Percentiles rank a stretch among this genome's conserved stretches.
Evolutionary conservation across 163 green algal genomes (phyloP).

Genomic region (Botryococcus braunii): DNA sequence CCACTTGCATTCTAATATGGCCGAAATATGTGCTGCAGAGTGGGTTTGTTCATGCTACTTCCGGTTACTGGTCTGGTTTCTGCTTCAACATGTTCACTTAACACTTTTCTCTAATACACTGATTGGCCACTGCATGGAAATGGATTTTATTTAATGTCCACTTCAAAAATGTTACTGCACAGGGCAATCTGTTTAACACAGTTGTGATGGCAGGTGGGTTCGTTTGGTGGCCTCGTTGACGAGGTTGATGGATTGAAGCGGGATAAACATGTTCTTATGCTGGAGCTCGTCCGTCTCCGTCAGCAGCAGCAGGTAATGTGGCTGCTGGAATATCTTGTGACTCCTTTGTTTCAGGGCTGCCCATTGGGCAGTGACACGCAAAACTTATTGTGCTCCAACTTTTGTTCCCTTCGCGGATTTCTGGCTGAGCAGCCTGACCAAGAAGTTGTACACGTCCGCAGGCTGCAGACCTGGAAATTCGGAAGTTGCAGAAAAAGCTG

Average conservation of each 20-base stretch:
- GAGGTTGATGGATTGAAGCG: constrained; percentile 83
- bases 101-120: too few relatives aligned
- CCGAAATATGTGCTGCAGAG: too few relatives aligned
- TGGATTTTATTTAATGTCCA: background rate
- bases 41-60: too few relatives aligned
- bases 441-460: too few relatives aligned
- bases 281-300: constrained; percentile 78
- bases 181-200: background rate
- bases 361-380: too few relatives aligned
- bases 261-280: constrained; percentile 82
- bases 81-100: too few relatives aligned
- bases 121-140: background rate
- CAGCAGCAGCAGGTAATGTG: constrained; percentile 65
- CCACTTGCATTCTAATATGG: too few relatives aligned
- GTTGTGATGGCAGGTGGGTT: constrained; percentile 47
- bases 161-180: background rate
- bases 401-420: too few relatives aligned
- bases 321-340: too few relatives aligned
- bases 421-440: too few relatives aligned
- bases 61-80: background rate
- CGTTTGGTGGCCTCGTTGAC: constrained; percentile 72
- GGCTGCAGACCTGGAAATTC: constrained; percentile 47
- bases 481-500: constrained; percentile 47
- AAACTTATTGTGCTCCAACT: too few relatives aligned
- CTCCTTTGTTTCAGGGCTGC: too few relatives aligned